phyloP scores from a whole-genome alignment of 805 yeast genomes.

The Kluyveromyces starmeri region DNA sequence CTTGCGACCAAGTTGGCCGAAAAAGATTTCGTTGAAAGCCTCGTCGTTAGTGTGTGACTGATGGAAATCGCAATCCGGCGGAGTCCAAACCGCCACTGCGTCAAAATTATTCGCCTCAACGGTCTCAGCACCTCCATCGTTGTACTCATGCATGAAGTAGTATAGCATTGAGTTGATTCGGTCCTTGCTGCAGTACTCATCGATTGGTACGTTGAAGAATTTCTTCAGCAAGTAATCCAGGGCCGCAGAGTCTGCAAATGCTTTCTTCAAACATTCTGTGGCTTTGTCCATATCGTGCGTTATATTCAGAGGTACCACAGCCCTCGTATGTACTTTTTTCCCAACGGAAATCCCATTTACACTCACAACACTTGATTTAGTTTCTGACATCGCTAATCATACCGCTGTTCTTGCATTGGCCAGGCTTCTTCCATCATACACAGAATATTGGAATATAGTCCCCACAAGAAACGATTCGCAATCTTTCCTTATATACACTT shows the following conservation, averaged over 20 bases:
- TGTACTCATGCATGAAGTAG: slow-evolving; percentile 18
- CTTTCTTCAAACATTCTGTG: slow-evolving; percentile 19
- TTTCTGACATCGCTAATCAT: too few relatives aligned
- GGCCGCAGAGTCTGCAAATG: slow-evolving; percentile 22
- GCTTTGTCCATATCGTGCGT: slow-evolving; percentile 22
- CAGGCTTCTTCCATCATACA: too few relatives aligned
- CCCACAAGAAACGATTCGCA: too few relatives aligned
- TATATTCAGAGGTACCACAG: slow-evolving; percentile 13
- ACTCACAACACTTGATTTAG: too few relatives aligned
- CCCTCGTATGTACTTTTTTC: slow-evolving; percentile 7
- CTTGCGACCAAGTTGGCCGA: slow-evolving; percentile 16
- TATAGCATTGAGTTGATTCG: slow-evolving; percentile 21
- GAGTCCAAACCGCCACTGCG: slow-evolving; percentile 27
- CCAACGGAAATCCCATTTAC: too few relatives aligned
- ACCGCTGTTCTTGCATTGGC: too few relatives aligned
- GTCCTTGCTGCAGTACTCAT: slow-evolving; percentile 16
- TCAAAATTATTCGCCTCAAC: slow-evolving; percentile 27
- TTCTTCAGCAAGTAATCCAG: slow-evolving; percentile 26
- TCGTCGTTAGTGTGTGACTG: slow-evolving; percentile 22
- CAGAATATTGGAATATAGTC: too few relatives aligned
- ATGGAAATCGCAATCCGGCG: slow-evolving; percentile 20
- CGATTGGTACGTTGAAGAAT: slow-evolving; percentile 20
- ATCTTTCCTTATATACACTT: too few relatives aligned
- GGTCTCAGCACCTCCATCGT: slow-evolving; percentile 28
- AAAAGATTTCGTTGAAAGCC: slow-evolving; percentile 24